These are phyloP conservation scores for Lithospermum erythrorhizon DNA, from an alignment of 257 asterid species.

Conservation along the genomic window DNA sequence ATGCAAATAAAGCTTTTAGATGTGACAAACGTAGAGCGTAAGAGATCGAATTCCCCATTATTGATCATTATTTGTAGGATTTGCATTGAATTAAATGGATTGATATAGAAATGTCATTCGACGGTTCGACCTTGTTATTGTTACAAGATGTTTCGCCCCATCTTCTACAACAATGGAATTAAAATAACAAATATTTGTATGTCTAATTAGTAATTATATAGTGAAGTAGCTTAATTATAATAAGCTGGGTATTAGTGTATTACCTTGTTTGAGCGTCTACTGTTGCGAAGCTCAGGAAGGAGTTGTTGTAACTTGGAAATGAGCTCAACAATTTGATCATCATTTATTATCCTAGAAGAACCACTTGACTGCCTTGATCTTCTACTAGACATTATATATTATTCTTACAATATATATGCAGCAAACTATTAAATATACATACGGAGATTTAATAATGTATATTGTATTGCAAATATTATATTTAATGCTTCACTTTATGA, in stretches of 20 bases:
- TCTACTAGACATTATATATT: constrained; percentile 44
- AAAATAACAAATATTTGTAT: too few species aligned
- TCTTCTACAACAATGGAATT: too few species aligned
- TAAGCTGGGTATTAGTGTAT: neutral
- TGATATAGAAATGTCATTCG: too few species aligned
- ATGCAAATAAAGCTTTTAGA: too few species aligned
- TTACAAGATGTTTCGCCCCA: too few species aligned
- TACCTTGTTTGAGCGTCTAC: constrained; percentile 53
- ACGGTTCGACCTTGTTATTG: too few species aligned
- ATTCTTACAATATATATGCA: neutral
- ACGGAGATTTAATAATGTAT: too few species aligned
- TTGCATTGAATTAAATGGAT: too few species aligned
- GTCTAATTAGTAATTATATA: too few species aligned
- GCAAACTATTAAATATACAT: neutral
- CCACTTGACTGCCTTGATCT: constrained; percentile 44
- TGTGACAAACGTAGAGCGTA: too few species aligned
- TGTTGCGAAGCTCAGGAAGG: constrained; percentile 56
- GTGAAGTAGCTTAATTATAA: neutral
- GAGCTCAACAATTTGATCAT: constrained; percentile 60
- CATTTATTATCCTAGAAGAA: constrained; percentile 41
- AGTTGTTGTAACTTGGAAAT: constrained; percentile 61
- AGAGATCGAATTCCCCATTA: too few species aligned
- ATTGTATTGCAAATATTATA: neutral
- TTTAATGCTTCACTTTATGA: neutral
- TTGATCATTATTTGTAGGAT: too few species aligned